Base-by-base conservation (phyloP, 306 rosid species). In the Quercus rubra region DNA sequence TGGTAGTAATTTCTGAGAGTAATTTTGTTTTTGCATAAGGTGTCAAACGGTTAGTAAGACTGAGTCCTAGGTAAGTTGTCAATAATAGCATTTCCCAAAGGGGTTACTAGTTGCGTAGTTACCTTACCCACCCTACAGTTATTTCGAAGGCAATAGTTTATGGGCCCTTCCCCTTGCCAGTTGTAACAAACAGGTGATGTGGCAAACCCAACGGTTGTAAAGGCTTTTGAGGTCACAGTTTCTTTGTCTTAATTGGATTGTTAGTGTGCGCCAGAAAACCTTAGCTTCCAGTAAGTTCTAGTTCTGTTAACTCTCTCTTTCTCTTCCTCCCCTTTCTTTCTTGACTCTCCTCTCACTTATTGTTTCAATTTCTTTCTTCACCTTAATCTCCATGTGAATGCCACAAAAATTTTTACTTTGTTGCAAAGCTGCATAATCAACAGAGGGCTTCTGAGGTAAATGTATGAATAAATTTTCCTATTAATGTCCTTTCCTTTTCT, bases 191-290 rank as follows among this genome's bases (percentile, higher is more conserved):
- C 66, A 73, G 80, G 73, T 74, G 77, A 83, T 83, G 84, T 81
- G 90, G 82, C 83, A 71, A 85, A 77, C 82, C 81, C 33, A 88
- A 55, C 70, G 87, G 79, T 67, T 58, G 64, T 76, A 77, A 71
- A 77, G 78, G 59, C 75, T 83, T 88, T 74, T 74, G 77, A 84
- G 87, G 87, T 82, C 85, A 80, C 55, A 72, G 79, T 84, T 91
- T 89, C 80, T 88, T 83, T 84, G 88, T 85, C 91, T 87, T 76
- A 72, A 84, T 85, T 89, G 91, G 80, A 81, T 79, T 80, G 23
- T 81, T 38, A 80, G 74, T 83, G 77, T 64, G 70, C 69, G 71
- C 82, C 79, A 70, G 70, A 80, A 79, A 67, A 78, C 73, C 52
- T 73, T 78, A 73, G 72, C 86, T 76, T 54, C 78, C 46, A 41